Percentiles rank a stretch among this genome's conserved stretches.
Conservation (phyloP, 768 basidiomycete genomes). For the Mycena galericulata region DNA sequence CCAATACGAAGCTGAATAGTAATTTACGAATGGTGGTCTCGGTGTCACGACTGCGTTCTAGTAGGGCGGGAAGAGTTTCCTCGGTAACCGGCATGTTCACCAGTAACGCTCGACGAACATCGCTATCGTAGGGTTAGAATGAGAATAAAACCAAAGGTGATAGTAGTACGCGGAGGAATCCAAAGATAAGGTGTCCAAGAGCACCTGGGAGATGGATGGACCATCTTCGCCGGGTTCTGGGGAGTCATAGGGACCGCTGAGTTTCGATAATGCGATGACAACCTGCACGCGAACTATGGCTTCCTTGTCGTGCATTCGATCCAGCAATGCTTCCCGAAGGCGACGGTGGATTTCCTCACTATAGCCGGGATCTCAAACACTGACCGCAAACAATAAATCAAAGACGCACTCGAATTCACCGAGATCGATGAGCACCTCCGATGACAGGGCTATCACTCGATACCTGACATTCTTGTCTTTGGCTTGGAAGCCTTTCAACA, state of each 20-base stretch:
- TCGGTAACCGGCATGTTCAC: slow-evolving; percentile 73
- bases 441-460: slow-evolving; percentile 80
- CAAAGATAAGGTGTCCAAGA: slow-evolving; percentile 73
- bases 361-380: slow-evolving; percentile 2
- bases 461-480: slow-evolving; percentile 92
- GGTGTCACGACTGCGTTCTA: slow-evolving; percentile 83
- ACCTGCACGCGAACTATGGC: slow-evolving; percentile 81
- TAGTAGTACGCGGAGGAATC: slow-evolving; percentile 77
- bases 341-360: slow-evolving; percentile 82
- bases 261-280: slow-evolving; percentile 80
- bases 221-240: slow-evolving; percentile 65
- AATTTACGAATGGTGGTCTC: slow-evolving; percentile 81
- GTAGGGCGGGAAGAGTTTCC: slow-evolving; percentile 70
- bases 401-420: slow-evolving; percentile 86
- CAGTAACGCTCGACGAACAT: slow-evolving; percentile 86
- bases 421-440: slow-evolving; percentile 82
- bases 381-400: slow-evolving; percentile 9
- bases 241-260: slow-evolving; percentile 77
- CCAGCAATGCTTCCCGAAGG: slow-evolving; percentile 74
- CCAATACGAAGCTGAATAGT: slow-evolving; percentile 72
- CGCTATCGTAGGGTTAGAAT: slow-evolving; percentile 57
- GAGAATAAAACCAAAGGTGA: slow-evolving; percentile 42
- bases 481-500: slow-evolving; percentile 82
- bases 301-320: slow-evolving; percentile 86
- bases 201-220: slow-evolving; percentile 64